Evolutionary conservation across 805 yeast genomes (phyloP), one percentile per base, ranked within the genome.

Genomic region (Wickerhamomyces hampshirensis): DNA sequence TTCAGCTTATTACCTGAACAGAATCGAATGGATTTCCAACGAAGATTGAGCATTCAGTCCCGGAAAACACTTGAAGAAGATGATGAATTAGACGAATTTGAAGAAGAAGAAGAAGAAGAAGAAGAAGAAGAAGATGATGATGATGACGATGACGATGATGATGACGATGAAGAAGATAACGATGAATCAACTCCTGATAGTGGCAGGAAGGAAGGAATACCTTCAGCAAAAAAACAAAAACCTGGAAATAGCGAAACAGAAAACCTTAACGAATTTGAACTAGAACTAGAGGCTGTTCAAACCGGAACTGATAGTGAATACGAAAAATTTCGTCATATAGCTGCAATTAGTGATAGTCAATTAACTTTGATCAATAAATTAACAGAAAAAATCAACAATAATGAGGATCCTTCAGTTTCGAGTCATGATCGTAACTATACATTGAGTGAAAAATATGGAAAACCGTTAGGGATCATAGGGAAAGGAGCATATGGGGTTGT

Each of bases 401-500:
- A 38, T 21, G 52, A 50, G 26, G 51, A 46, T 14, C 32, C 46
- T 8, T 30, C 40, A 5, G 8, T 38, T 9, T 18, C 26, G 6
- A 35, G 26, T n/a, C 12, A 34, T 10, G n/a, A n/a, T n/a, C 52
- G 55, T 27, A 62, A 60, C 42, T 53, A 62, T 24, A 64, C 58
- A 4, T 51, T 73, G 15, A 51, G 59, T 6, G 63, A 63, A 19
- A 74, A 68, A 45, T 75, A 74, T 46, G 81, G 81, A 21, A 67
- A 62, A 37, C 62, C 71, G 17, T 60, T 67, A 37, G 78, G 78
- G 7, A 58, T 75, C 28, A 75, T 78, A 46, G 98, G 98, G 33
- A 93, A 93, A 59, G 98, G 98, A 45, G 96, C 98, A 0, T 93
- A 93, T 65, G 98, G 98, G 43, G 97, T 88, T 56, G 98, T 93